Evolutionary conservation across 2,329 filamentous ascomycete genomes (phyloP), one percentile per base, ranked within the genome.

Genomic region (Cladosporium sp.): DNA sequence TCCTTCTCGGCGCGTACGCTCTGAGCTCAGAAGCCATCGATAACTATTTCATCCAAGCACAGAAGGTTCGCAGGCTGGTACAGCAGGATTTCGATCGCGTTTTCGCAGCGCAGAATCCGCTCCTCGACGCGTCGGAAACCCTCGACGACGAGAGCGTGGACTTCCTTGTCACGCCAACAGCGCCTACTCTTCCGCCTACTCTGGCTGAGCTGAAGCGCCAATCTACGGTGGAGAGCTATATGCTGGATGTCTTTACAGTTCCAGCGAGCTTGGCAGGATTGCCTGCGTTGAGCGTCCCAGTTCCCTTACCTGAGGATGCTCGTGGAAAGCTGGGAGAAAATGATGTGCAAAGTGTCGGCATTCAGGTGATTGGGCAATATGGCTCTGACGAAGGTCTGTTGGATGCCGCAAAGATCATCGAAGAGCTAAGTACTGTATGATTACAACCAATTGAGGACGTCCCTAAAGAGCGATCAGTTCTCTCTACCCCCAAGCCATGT

Each of bases 11-110:
- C 13, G 85, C 90, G 0, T 97, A 96, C 66, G 91, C 85, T 36
- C 78, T 99, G 47, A 95, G 89, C 69, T 91, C 92, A 0, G 83
- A 87, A 54, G 90, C 90, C 8, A 93, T 95, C 64, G 87, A 96
- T 68, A 99, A 97, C 67, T 96, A 97, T 70, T 99, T 99, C 64
- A 81, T 96, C 55, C 87, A 96, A 66, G 93, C 93, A 40, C 93
- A 99, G 70, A 86, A 85, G 57, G 82, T 96, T 34, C 85, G 93
- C 1, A 80, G 89, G 49, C 74, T 95, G 15, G 88, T 99, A 2
- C 86, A 93, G 65, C 74, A 76, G 29, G 93, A 99, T 64, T 99
- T 99, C 66, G 83, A 97, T 68, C 72, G 78, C 2, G 84, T 88
- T 0, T 96, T 99, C 65, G 69, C 71, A 13, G 69, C 82, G 38